These are phyloP conservation scores for Plasmodium billcollinsi DNA, from an alignment of 169 alveolate species.

Conservation along the genomic window DNA sequence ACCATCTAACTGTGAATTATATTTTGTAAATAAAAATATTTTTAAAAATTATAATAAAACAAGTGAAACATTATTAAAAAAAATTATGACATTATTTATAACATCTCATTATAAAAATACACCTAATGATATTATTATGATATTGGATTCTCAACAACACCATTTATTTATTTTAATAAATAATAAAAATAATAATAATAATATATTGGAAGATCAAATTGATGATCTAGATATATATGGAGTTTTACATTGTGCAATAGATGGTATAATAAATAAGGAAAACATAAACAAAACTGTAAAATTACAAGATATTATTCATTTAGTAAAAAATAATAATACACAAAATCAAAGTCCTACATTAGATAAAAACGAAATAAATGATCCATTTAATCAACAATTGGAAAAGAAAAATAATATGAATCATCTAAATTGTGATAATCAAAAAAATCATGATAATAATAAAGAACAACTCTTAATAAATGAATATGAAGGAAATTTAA, in stretches of 20 bases:
- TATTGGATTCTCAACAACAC: conserved; percentile 99
- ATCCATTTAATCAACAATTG: background rate
- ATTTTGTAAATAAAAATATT: conserved; percentile 97
- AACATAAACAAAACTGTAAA: conserved; percentile 1
- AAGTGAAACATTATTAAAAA: conserved; percentile 96
- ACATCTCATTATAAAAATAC: conserved; percentile 99
- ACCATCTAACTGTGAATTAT: conserved; percentile 95
- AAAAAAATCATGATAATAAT: conserved; percentile 79
- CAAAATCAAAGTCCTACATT: background rate
- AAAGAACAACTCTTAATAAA: conserved; percentile 97
- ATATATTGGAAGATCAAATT: conserved; percentile 25
- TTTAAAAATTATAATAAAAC: conserved; percentile 97
- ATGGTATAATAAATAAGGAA: conserved; percentile 73
- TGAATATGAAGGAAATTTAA: conserved; percentile 98
- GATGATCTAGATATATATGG: conserved; percentile 79
- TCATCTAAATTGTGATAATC: background rate
- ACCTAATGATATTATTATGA: conserved; percentile 98
- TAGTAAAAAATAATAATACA: background rate
- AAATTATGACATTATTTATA: conserved; percentile 96
- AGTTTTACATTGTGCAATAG: conserved; percentile 87
- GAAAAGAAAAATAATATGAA: background rate
- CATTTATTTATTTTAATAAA: conserved; percentile 93
- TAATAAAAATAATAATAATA: background rate
- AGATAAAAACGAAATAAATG: background rate
- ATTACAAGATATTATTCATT: conserved; percentile 13